Percentiles rank a stretch among this genome's conserved stretches.
Evolutionary conservation across 768 basidiomycete genomes (phyloP).

Genomic region (Termitomyces sp.): DNA sequence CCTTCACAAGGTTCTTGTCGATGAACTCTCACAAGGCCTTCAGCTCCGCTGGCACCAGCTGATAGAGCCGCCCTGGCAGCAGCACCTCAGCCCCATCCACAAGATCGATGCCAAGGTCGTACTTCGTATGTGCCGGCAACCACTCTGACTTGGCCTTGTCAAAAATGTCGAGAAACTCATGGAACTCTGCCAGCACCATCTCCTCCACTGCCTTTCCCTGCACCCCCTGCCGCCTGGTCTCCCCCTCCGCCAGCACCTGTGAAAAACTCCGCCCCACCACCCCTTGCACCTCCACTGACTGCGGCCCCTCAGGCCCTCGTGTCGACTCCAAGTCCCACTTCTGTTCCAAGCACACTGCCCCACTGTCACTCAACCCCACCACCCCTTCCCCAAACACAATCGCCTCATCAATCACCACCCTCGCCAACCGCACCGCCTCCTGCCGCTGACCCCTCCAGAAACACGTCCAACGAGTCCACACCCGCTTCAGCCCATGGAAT

Average conservation of each 20-base stretch:
- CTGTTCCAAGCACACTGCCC: no score
- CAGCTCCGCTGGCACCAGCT: not conserved
- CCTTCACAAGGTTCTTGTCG: no score
- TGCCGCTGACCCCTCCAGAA: no score
- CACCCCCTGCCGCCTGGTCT: not conserved
- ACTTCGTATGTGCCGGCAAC: not conserved
- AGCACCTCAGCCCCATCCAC: not conserved
- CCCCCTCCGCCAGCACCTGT: not conserved
- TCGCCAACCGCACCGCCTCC: no score
- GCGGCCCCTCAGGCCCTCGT: not conserved
- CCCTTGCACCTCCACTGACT: not conserved
- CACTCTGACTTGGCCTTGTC: not conserved
- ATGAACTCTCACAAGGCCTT: no score
- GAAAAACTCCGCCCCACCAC: not conserved
- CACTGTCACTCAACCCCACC: not conserved
- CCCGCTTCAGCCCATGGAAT: no score
- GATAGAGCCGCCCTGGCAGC: not conserved
- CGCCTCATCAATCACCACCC: no score
- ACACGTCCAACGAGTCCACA: no score
- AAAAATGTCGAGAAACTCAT: not conserved
- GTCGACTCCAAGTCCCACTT: no score
- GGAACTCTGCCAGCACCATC: not conserved
- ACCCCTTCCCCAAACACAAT: not conserved
- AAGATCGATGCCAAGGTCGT: not conserved
- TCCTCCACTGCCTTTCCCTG: not conserved